Percentiles rank a stretch among this genome's conserved stretches.
Evolutionary conservation across 495 filamentous ascomycete genomes (phyloP).

Genomic region (Penicillium pancosmium): DNA sequence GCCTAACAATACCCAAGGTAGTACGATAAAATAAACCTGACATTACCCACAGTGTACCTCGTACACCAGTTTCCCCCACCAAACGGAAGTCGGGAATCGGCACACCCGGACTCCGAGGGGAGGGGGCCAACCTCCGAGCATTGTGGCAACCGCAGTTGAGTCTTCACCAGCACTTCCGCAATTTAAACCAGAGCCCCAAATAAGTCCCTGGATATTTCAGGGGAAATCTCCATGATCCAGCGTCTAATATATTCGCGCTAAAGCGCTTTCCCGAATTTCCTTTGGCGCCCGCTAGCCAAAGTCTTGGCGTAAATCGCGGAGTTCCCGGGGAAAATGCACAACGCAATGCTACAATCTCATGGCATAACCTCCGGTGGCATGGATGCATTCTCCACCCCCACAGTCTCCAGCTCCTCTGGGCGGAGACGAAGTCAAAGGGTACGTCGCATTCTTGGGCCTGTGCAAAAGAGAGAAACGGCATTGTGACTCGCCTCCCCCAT

Average conservation of each 20-base stretch:
- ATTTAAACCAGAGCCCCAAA: too few relatives aligned
- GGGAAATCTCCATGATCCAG: neutral
- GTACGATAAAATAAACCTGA: neutral
- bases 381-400: slow-evolving; percentile 12
- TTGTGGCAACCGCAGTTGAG: neutral
- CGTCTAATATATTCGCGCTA: slow-evolving; percentile 5
- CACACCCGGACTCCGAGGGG: slow-evolving; percentile 11
- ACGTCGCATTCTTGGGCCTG: neutral
- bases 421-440: slow-evolving; percentile 23
- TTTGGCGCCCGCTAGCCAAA: neutral
- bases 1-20: neutral
- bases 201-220: too few relatives aligned
- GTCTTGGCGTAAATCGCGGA: slow-evolving; percentile 24
- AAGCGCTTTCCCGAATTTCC: neutral
- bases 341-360: slow-evolving; percentile 18
- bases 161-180: neutral
- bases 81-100: slow-evolving; percentile 13
- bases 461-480: neutral
- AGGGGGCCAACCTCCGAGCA: slow-evolving; percentile 4
- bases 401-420: slow-evolving; percentile 8
- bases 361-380: slow-evolving; percentile 21
- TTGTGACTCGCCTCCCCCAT: neutral
- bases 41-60: neutral
- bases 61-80: neutral
- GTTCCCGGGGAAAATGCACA: slow-evolving; percentile 23